Evolutionary conservation across 352 stramenopile genomes (phyloP).

Genomic region (Pythium brachiatum): DNA sequence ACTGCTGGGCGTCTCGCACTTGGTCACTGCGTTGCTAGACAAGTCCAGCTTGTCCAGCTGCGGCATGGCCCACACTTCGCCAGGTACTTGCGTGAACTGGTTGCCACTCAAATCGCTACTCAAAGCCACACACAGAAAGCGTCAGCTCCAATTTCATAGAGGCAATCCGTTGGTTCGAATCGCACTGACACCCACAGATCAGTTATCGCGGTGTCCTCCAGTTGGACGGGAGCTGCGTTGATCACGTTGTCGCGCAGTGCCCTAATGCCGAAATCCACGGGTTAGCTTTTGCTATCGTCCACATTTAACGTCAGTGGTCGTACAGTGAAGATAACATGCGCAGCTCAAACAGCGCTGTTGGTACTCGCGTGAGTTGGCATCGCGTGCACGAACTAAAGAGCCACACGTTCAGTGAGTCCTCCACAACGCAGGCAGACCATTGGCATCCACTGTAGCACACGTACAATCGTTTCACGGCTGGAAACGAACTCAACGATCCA

Average conservation of each 20-base stretch:
- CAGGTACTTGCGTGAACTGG: slow-evolving; percentile 25
- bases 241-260: slow-evolving; percentile 28
- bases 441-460: slow-evolving; percentile 4
- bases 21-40: slow-evolving; percentile 25
- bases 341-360: slow-evolving; percentile 34
- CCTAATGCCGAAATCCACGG: background rate
- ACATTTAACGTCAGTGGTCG: background rate
- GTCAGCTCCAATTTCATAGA: background rate
- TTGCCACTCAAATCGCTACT: slow-evolving; percentile 32
- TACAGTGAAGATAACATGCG: slow-evolving; percentile 31
- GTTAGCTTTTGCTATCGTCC: no score
- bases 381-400: slow-evolving; percentile 32
- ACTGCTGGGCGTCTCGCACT: slow-evolving; percentile 19
- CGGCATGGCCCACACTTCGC: slow-evolving; percentile 33
- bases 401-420: background rate
- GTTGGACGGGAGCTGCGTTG: slow-evolving; percentile 32
- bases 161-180: background rate
- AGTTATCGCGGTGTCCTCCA: slow-evolving; percentile 31
- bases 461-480: slow-evolving; percentile 23
- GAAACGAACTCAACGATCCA: slow-evolving; percentile 7
- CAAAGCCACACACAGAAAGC: background rate
- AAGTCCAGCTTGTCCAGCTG: slow-evolving; percentile 29
- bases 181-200: slow-evolving; percentile 30
- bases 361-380: slow-evolving; percentile 36
- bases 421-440: background rate